These are phyloP conservation scores for Axilococcus clingmanii DNA, from an alignment of 139 green algal species.

Conservation along the genomic window DNA sequence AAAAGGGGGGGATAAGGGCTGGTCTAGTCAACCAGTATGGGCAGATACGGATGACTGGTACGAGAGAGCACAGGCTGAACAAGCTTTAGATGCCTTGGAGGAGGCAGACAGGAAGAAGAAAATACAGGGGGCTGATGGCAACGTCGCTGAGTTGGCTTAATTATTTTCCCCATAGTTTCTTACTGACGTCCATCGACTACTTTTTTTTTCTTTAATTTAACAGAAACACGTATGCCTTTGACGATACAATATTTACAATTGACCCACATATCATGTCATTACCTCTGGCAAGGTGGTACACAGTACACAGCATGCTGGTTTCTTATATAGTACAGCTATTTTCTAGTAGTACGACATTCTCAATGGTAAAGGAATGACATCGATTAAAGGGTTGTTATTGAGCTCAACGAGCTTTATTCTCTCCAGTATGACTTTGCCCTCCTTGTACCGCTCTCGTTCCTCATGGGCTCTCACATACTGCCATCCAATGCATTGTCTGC, in stretches of 20 bases:
- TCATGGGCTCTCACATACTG: constrained; percentile 1
- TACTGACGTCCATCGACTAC: no score
- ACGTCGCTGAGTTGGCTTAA: no score
- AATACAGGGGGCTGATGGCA: no score
- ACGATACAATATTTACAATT: no score
- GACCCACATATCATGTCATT: no score
- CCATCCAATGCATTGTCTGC: constrained; percentile 1
- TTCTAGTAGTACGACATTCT: no score
- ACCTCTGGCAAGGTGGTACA: no score
- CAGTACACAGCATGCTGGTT: no score
- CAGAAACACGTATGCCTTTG: neutral
- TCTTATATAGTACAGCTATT: no score
- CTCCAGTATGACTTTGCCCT: constrained; percentile 8
- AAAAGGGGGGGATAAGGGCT: constrained; percentile 84
- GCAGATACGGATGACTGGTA: constrained; percentile 56
- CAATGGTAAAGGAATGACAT: no score
- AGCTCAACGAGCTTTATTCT: constrained; percentile 5
- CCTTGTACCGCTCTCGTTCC: constrained; percentile 7
- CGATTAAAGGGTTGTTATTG: neutral
- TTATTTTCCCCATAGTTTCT: no score
- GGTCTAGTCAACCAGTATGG: constrained; percentile 56
- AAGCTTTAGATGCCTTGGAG: constrained; percentile 25
- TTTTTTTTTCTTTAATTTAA: constrained; percentile 1
- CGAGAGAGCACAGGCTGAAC: constrained; percentile 13
- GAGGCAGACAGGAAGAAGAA: constrained; percentile 29